phyloP scores from a whole-genome alignment of 176 grass and related monocot genomes.

The Musa troglodytarum region DNA sequence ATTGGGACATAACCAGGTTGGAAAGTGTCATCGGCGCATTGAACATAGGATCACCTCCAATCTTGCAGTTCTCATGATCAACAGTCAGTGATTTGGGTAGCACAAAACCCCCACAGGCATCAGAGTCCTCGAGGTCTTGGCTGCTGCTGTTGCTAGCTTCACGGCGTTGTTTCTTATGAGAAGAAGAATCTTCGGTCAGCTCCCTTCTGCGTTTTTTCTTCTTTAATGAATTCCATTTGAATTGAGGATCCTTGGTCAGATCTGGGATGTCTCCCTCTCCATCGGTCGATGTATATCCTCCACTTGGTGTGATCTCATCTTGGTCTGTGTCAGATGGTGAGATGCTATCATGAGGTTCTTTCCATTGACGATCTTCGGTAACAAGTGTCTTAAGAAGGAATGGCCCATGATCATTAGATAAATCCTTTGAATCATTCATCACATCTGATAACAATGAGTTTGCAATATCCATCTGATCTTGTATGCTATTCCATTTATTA shows the following conservation, averaged over 20 bases:
- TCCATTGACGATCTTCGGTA: neutral
- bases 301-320: constrained; percentile 20
- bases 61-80: constrained; percentile 66
- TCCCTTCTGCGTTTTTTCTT: constrained; percentile 57
- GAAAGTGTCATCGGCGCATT: constrained; percentile 27
- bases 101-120: constrained; percentile 32
- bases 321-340: constrained; percentile 8
- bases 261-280: constrained; percentile 28
- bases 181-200: neutral
- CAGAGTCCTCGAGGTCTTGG: constrained; percentile 25
- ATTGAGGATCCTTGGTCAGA: constrained; percentile 46
- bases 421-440: neutral
- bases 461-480: constrained; percentile 41
- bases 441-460: constrained; percentile 17
- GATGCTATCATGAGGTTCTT: constrained; percentile 11
- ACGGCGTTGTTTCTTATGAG: constrained; percentile 30
- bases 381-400: no score
- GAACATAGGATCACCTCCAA: constrained; percentile 40
- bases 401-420: neutral
- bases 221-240: constrained; percentile 38
- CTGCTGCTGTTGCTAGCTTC: constrained; percentile 49
- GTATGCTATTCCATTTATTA: constrained; percentile 53
- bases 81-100: constrained; percentile 32
- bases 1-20: constrained; percentile 78
- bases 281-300: constrained; percentile 14